Percentiles rank a stretch among this genome's conserved stretches.
Evolutionary conservation across 2,329 filamentous ascomycete species (phyloP).

Genomic region (Ascochyta rabiei): DNA sequence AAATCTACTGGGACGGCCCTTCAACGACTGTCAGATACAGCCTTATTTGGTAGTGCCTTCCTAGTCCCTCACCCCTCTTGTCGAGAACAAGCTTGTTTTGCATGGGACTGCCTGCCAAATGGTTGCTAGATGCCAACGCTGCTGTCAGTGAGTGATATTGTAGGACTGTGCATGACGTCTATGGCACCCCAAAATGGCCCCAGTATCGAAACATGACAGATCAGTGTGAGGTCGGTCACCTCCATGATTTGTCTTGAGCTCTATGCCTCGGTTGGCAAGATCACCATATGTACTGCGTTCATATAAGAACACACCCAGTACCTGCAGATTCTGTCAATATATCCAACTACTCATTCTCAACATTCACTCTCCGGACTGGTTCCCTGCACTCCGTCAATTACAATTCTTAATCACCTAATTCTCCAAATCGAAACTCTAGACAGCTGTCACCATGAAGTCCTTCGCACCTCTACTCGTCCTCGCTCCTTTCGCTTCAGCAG

Average conservation of each 20-base stretch:
- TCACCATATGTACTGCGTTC: background rate
- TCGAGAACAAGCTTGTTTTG: constrained; percentile 4
- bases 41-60: constrained; percentile 8
- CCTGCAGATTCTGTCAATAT: background rate
- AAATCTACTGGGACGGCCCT: constrained; percentile 8
- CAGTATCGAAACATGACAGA: constrained; percentile 24
- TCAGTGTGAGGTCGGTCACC: background rate
- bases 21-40: constrained; percentile 17
- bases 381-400: background rate
- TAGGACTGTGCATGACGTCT: constrained; percentile 23
- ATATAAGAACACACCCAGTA: constrained; percentile 3
- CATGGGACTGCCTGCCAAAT: constrained; percentile 12
- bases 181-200: constrained; percentile 4
- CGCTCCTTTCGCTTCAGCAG: constrained; percentile 19
- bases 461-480: constrained; percentile 19
- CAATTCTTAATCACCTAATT: constrained; percentile 1
- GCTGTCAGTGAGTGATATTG: constrained; percentile 13
- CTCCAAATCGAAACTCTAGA: background rate
- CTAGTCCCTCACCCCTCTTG: constrained; percentile 5
- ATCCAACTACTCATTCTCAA: background rate
- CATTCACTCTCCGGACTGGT: background rate
- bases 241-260: background rate
- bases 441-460: constrained; percentile 21
- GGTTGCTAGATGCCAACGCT: background rate
- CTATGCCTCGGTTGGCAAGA: background rate